Conservation (phyloP, 805 yeast genomes). For the Saccharomycopsis babjevae region DNA sequence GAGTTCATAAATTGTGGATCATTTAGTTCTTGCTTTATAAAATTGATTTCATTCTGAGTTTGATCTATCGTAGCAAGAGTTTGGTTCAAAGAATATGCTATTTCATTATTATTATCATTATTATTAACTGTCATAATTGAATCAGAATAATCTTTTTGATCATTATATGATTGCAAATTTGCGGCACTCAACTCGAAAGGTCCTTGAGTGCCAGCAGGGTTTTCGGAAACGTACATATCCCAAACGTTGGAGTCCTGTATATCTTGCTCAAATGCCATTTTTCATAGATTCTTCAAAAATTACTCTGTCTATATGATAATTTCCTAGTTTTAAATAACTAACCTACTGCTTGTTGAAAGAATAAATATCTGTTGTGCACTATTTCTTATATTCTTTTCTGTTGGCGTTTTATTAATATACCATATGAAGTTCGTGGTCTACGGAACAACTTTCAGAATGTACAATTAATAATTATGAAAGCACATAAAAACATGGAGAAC, state of each 20-base stretch:
- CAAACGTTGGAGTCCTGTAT: neutral
- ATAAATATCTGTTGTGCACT: too few species aligned
- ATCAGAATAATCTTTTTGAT: neutral
- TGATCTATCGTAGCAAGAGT: conserved; percentile 6
- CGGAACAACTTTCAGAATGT: too few species aligned
- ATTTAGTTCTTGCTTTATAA: conserved; percentile 9
- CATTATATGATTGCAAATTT: conserved; percentile 10
- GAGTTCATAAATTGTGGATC: neutral
- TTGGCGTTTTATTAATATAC: too few species aligned
- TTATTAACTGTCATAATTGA: neutral
- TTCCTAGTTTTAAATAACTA: too few species aligned
- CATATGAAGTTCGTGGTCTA: too few species aligned
- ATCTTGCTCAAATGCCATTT: neutral
- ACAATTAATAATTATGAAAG: too few species aligned
- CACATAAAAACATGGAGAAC: too few species aligned
- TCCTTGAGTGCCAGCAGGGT: neutral
- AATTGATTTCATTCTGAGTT: conserved; percentile 11
- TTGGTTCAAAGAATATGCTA: conserved; percentile 4
- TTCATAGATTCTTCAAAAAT: neutral
- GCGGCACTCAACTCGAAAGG: conserved; percentile 12
- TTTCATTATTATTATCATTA: neutral
- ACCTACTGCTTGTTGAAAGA: too few species aligned
- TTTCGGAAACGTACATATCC: neutral
- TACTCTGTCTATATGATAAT: too few species aligned
- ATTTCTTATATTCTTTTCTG: too few species aligned